Percentiles rank a stretch among this genome's conserved stretches.
Conservation (phyloP, 225 moss, liverwort and hornwort species). For the Sphagnum tenellum region DNA sequence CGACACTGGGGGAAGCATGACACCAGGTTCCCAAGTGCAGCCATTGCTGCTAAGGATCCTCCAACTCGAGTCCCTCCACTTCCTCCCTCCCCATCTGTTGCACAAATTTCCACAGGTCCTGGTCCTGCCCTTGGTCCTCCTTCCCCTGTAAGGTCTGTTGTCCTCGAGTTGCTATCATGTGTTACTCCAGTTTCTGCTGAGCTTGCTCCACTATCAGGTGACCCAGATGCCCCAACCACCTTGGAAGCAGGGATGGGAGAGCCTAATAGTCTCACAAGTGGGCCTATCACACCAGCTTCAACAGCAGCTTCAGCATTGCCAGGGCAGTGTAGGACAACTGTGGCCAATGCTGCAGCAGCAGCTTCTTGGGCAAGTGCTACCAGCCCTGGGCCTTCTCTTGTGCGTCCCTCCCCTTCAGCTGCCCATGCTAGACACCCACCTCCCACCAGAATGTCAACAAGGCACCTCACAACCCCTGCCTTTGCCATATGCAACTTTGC, state of each 20-base stretch:
- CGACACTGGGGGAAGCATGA: slow-evolving; percentile 62
- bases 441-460: slow-evolving; percentile 47
- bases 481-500: slow-evolving; percentile 41
- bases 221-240: not conserved
- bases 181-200: slow-evolving; percentile 14
- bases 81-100: not conserved
- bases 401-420: slow-evolving; percentile 13
- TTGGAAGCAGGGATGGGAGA: not conserved
- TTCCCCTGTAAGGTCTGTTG: not conserved
- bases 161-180: slow-evolving; percentile 3
- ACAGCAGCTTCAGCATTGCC: slow-evolving; percentile 44
- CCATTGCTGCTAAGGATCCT: slow-evolving; percentile 54
- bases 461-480: slow-evolving; percentile 50
- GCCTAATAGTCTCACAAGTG: slow-evolving; percentile 40
- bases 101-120: not conserved
- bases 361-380: slow-evolving; percentile 53
- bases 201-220: slow-evolving; percentile 18
- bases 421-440: slow-evolving; percentile 14
- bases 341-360: slow-evolving; percentile 51
- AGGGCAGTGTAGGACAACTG: slow-evolving; percentile 39
- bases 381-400: slow-evolving; percentile 15
- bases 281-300: slow-evolving; percentile 41
- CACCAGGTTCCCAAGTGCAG: slow-evolving; percentile 59
- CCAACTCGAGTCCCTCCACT: slow-evolving; percentile 9
- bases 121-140: not conserved